Percentiles rank a stretch among this genome's conserved stretches.
Evolutionary conservation across 495 filamentous ascomycete genomes (phyloP).

Genomic region (Daldinia loculata): DNA sequence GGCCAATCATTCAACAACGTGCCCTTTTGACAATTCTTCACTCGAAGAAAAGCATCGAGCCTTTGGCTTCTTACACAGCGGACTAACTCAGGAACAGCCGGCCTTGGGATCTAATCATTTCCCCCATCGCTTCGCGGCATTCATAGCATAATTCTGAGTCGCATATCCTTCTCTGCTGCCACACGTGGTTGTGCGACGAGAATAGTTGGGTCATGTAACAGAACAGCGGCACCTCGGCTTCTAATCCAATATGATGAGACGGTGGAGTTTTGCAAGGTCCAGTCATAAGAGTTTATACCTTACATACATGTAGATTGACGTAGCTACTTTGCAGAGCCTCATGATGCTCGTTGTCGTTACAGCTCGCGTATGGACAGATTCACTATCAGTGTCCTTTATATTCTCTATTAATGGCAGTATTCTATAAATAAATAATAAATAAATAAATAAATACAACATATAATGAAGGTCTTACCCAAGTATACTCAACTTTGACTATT

Average conservation of each 20-base stretch:
- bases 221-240: slow-evolving; percentile 10
- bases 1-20: slow-evolving; percentile 48
- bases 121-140: background rate
- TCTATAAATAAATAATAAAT: no score
- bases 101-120: slow-evolving; percentile 7
- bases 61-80: background rate
- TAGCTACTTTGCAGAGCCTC: slow-evolving; percentile 22
- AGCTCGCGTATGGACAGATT: background rate
- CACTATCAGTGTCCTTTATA: background rate
- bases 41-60: slow-evolving; percentile 22
- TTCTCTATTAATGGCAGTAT: background rate
- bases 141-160: background rate
- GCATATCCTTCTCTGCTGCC: slow-evolving; percentile 1
- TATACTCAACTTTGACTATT: background rate
- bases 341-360: background rate
- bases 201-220: slow-evolving; percentile 8
- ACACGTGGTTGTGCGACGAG: slow-evolving; percentile 26
- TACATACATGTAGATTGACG: slow-evolving; percentile 12
- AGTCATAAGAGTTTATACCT: background rate
- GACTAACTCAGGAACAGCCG: slow-evolving; percentile 12
- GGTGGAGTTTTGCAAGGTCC: slow-evolving; percentile 11
- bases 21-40: slow-evolving; percentile 21
- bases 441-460: no score
- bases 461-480: background rate
- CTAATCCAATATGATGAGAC: slow-evolving; percentile 12